These are phyloP conservation scores for Massariosphaeria phaeospora DNA, from an alignment of 495 filamentous ascomycete genomes.

Conservation along the genomic window DNA sequence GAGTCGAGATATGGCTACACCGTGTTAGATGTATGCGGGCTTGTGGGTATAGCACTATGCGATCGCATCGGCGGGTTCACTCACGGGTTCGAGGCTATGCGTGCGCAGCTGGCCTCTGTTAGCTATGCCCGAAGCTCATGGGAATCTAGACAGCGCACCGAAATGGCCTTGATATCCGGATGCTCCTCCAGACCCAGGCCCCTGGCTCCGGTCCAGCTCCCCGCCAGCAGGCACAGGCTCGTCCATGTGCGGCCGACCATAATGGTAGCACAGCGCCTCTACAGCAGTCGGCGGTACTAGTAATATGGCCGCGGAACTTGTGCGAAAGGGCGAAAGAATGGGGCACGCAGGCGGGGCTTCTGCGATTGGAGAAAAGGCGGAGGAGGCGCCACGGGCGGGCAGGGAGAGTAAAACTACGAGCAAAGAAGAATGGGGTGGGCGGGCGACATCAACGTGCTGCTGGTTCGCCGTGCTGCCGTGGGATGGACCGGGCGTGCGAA, in stretches of 20 bases:
- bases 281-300: neutral
- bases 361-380: slow-evolving; percentile 15
- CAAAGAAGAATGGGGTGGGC: slow-evolving; percentile 24
- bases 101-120: slow-evolving; percentile 59
- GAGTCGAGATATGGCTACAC: slow-evolving; percentile 89
- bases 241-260: slow-evolving; percentile 31
- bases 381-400: neutral
- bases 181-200: slow-evolving; percentile 31
- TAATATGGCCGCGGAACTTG: too few species aligned
- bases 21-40: neutral
- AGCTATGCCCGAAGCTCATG: neutral
- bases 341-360: slow-evolving; percentile 4
- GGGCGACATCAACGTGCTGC: slow-evolving; percentile 15
- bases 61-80: slow-evolving; percentile 11
- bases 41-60: too few species aligned
- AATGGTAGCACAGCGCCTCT: slow-evolving; percentile 6
- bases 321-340: slow-evolving; percentile 14
- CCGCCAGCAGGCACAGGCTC: slow-evolving; percentile 32
- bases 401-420: slow-evolving; percentile 11
- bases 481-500: neutral
- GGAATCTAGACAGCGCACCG: slow-evolving; percentile 40
- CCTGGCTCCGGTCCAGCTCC: slow-evolving; percentile 15
- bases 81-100: slow-evolving; percentile 55
- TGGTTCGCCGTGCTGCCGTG: neutral
- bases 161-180: slow-evolving; percentile 54